These are phyloP conservation scores for Coelastrella sp. DNA, from an alignment of 139 green algal genomes.

Conservation along the genomic window DNA sequence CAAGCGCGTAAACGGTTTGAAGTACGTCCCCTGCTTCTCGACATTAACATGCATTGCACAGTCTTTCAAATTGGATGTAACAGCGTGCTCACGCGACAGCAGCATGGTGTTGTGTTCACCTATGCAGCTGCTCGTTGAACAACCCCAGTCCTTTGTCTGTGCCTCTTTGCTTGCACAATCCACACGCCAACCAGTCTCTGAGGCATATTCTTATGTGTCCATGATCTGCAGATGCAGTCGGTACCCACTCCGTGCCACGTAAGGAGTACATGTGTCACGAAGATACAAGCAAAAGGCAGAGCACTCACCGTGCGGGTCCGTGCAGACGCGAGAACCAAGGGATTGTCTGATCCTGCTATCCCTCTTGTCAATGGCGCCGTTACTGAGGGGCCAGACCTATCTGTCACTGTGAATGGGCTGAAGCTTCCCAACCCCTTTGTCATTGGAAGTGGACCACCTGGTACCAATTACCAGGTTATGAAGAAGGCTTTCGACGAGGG, in stretches of 20 bases:
- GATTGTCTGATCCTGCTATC: conserved; percentile 35
- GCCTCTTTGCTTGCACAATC: not conserved
- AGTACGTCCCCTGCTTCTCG: too few relatives aligned
- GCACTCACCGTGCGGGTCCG: not conserved
- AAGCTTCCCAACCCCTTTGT: conserved; percentile 98
- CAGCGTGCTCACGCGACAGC: too few relatives aligned
- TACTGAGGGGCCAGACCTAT: conserved; percentile 75
- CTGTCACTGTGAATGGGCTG: conserved; percentile 90
- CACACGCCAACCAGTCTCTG: too few relatives aligned
- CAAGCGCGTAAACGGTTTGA: too few relatives aligned
- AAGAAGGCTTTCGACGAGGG: conserved; percentile 96
- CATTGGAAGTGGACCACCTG: conserved; percentile 90
- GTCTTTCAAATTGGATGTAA: too few relatives aligned
- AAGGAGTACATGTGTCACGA: not conserved
- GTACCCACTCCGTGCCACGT: not conserved
- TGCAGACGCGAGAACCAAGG: conserved; percentile 11
- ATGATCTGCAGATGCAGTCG: not conserved
- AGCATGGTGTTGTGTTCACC: too few relatives aligned
- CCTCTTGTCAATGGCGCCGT: conserved; percentile 39
- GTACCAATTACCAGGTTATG: conserved; percentile 92
- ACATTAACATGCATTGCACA: too few relatives aligned
- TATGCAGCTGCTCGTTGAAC: not conserved
- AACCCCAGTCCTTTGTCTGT: not conserved
- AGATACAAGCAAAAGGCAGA: not conserved
- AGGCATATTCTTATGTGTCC: not conserved